Conservation (phyloP, 768 basidiomycete species). For the Leccinum incarnatum region DNA sequence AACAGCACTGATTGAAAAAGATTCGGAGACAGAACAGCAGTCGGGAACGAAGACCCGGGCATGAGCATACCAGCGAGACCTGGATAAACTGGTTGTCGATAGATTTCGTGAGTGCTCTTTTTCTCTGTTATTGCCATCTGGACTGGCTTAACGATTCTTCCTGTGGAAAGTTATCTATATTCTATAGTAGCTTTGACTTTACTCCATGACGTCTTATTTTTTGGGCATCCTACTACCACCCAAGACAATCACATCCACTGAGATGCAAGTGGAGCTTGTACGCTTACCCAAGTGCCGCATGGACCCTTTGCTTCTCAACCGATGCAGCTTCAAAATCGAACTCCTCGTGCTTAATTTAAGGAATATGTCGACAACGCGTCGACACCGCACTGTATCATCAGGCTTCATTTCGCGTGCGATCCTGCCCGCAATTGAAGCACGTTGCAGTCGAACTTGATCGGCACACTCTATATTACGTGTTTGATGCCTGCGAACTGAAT, state of each 20-base stretch:
- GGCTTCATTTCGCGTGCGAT: slow-evolving; percentile 3
- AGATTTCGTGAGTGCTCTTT: background rate
- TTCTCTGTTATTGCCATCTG: background rate
- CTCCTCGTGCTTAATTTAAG: background rate
- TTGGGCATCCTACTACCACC: background rate
- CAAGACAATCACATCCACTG: background rate
- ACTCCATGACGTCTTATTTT: background rate
- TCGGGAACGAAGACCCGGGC: background rate
- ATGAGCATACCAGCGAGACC: background rate
- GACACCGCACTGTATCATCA: background rate
- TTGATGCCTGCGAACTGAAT: background rate
- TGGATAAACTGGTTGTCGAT: background rate
- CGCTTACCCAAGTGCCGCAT: background rate
- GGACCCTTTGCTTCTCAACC: background rate
- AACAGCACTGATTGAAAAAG: background rate
- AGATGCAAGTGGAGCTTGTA: background rate
- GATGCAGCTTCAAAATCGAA: background rate
- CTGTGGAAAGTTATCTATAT: background rate
- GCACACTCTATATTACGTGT: background rate
- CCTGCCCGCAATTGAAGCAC: background rate
- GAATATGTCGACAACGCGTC: background rate
- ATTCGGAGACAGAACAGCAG: background rate
- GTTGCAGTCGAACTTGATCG: background rate
- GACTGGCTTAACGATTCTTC: background rate
- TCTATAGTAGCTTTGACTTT: background rate